Evolutionary conservation across 2,329 filamentous ascomycete genomes (phyloP).

Genomic region (Ascochyta viciae-villosae): DNA sequence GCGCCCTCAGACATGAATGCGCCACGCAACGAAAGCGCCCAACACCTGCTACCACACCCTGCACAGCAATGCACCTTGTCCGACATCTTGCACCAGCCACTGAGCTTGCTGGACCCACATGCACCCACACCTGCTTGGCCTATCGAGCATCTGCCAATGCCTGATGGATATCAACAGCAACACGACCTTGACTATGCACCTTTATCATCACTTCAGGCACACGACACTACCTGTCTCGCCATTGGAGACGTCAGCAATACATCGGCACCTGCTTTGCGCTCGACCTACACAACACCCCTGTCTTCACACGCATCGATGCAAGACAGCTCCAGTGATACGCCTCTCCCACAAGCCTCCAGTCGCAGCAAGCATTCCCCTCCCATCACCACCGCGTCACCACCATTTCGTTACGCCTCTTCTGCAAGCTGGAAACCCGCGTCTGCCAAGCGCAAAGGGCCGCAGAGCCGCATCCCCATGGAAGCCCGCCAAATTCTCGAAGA

Average conservation of each 20-base stretch:
- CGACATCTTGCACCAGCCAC: background rate
- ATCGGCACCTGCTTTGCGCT: background rate
- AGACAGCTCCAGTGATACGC: background rate
- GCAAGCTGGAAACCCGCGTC: conserved; percentile 40
- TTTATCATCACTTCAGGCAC: conserved; percentile 2
- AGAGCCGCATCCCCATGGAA: conserved; percentile 41
- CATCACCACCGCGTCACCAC: background rate
- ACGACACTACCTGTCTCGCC: background rate
- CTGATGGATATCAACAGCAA: background rate
- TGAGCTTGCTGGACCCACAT: background rate
- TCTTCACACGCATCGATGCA: too few relatives aligned
- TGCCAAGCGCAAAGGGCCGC: conserved; percentile 42
- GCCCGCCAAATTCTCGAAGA: conserved; percentile 45
- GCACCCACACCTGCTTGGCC: background rate
- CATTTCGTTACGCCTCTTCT: conserved; percentile 21
- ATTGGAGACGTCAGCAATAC: background rate
- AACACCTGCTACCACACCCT: background rate
- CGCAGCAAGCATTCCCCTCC: background rate
- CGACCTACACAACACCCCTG: background rate
- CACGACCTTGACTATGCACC: background rate
- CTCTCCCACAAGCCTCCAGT: background rate
- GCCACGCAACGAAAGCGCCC: background rate
- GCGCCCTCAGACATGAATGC: background rate
- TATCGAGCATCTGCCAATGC: background rate
- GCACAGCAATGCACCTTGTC: background rate